These are phyloP conservation scores for Vigna hirtella DNA, from an alignment of 306 rosid genomes.

Conservation along the genomic window DNA sequence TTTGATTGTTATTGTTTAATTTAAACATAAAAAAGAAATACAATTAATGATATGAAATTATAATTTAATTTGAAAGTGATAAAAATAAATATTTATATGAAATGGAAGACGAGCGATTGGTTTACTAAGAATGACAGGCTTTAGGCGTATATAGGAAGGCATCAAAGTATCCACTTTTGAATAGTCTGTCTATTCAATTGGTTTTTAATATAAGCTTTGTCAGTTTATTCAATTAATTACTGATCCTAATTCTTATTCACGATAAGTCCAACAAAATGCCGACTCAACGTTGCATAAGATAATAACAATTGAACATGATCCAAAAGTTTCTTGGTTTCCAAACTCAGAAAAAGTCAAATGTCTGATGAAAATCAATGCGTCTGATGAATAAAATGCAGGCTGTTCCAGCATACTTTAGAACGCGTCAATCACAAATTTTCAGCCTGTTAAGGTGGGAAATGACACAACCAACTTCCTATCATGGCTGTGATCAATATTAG, in stretches of 20 bases:
- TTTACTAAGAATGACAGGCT: neutral
- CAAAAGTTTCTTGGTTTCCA: neutral
- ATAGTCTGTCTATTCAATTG: no score
- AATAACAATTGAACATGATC: conserved; percentile 9
- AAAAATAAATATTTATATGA: no score
- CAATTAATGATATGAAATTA: no score
- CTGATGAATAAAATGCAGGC: neutral
- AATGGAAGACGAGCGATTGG: neutral
- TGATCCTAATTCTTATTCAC: neutral
- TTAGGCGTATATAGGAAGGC: neutral
- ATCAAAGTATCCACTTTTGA: neutral
- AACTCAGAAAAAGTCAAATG: neutral
- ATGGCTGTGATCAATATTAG: conserved; percentile 13
- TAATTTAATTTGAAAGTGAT: no score
- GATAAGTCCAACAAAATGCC: neutral
- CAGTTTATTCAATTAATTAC: neutral
- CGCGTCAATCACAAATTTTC: neutral
- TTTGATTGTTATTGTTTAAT: no score
- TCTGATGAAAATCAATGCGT: neutral
- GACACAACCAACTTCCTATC: conserved; percentile 13
- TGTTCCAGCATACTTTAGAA: neutral
- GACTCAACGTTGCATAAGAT: conserved; percentile 8
- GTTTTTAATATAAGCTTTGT: neutral
- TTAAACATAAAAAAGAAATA: no score
- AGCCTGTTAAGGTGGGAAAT: conserved; percentile 1